These are phyloP conservation scores for Pichia pseudocactophila DNA, from an alignment of 805 yeast species.

Conservation along the genomic window DNA sequence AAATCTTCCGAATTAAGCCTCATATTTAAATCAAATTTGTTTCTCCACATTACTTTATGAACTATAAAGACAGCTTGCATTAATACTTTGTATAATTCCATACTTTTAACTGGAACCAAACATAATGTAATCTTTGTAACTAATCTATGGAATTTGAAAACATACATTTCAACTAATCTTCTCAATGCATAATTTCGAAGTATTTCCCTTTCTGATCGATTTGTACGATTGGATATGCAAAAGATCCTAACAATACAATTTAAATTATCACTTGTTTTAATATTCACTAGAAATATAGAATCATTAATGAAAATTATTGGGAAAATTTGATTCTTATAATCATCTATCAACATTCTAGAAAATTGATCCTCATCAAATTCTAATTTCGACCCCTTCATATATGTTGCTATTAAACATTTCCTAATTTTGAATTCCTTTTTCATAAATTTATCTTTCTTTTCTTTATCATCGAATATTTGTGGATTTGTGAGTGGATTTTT, in stretches of 20 bases:
- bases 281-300: slow-evolving; percentile 22
- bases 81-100: slow-evolving; percentile 20
- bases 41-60: slow-evolving; percentile 21
- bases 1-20: slow-evolving; percentile 16
- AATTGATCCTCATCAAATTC: slow-evolving; percentile 26
- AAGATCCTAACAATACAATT: slow-evolving; percentile 15
- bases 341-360: slow-evolving; percentile 18
- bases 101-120: slow-evolving; percentile 15
- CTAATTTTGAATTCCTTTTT: slow-evolving; percentile 20
- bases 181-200: slow-evolving; percentile 21
- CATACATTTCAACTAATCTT: slow-evolving; percentile 26
- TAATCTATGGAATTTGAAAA: slow-evolving; percentile 21
- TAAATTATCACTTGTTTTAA: slow-evolving; percentile 16
- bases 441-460: slow-evolving; percentile 8
- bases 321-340: slow-evolving; percentile 24
- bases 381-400: slow-evolving; percentile 19
- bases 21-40: slow-evolving; percentile 16
- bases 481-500: slow-evolving; percentile 15
- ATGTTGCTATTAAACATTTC: slow-evolving; percentile 23
- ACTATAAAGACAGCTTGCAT: slow-evolving; percentile 21
- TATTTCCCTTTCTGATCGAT: slow-evolving; percentile 21
- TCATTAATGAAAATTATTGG: slow-evolving; percentile 27
- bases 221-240: slow-evolving; percentile 20
- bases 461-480: slow-evolving; percentile 5
- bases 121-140: slow-evolving; percentile 19